Percentiles rank a stretch among this genome's conserved stretches.
Evolutionary conservation across 176 grass and related monocot species (phyloP).

Genomic region (Lolium perenne): DNA sequence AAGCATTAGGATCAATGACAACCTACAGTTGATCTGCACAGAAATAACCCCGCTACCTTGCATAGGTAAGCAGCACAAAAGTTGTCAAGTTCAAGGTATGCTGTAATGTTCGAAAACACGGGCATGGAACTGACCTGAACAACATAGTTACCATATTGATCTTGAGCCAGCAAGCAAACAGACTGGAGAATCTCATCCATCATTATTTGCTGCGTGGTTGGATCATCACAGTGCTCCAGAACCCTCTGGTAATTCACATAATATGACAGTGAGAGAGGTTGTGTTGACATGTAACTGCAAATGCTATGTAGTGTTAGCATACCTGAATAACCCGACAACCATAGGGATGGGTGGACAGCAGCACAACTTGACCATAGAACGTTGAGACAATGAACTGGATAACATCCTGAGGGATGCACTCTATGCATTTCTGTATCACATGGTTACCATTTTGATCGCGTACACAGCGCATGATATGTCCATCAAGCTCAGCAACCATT

Average conservation of each 20-base stretch:
- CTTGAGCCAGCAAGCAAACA: constrained; percentile 69
- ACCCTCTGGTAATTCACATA: constrained; percentile 62
- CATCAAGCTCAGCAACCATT: constrained; percentile 79
- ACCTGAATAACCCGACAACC: constrained; percentile 90
- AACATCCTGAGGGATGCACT: constrained; percentile 77
- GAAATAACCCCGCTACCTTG: neutral
- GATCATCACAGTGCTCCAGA: constrained; percentile 79
- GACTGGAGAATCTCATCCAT: constrained; percentile 87
- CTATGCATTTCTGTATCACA: constrained; percentile 89
- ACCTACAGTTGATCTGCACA: constrained; percentile 23
- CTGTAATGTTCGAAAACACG: constrained; percentile 13
- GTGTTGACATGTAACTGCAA: neutral
- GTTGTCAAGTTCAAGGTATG: constrained; percentile 7
- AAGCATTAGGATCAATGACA: constrained; percentile 25
- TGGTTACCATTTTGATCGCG: constrained; percentile 97
- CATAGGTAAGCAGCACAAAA: constrained; percentile 3
- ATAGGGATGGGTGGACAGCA: constrained; percentile 83
- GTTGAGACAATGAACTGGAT: constrained; percentile 87
- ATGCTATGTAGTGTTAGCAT: constrained; percentile 7
- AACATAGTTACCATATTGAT: constrained; percentile 93
- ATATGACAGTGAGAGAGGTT: constrained; percentile 10
- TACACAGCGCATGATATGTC: constrained; percentile 83
- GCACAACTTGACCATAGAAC: constrained; percentile 84
- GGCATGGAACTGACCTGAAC: constrained; percentile 68
- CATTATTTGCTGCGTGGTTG: constrained; percentile 80